A percentile compares a stretch with the other conserved stretches of the same genome.
phyloP scores from a whole-genome alignment of 176 grass and related monocot species.

The sorghum (Sorghum bicolor) region DNA sequence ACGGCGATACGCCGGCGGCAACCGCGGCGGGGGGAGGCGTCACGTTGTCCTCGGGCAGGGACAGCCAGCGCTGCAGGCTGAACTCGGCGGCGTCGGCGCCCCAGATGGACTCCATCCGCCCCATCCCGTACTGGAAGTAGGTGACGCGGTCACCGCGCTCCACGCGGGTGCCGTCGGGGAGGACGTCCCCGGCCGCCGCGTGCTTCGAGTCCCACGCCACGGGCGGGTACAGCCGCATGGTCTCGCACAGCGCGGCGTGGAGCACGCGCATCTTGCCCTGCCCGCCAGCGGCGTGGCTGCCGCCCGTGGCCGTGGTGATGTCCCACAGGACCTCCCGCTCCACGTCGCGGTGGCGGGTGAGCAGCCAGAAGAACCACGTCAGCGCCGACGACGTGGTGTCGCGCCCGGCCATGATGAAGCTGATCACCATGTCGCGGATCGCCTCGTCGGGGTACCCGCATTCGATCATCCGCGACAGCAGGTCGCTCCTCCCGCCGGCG shows the following conservation, averaged over 20 bases:
- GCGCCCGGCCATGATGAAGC: conserved; percentile 84
- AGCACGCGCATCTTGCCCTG: conserved; percentile 55
- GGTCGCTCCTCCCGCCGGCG: conserved; percentile 34
- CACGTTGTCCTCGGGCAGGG: neutral
- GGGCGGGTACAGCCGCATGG: conserved; percentile 87
- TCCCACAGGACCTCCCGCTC: conserved; percentile 51
- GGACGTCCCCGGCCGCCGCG: conserved; percentile 57
- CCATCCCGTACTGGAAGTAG: conserved; percentile 97
- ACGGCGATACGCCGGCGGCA: conserved; percentile 50
- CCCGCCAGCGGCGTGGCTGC: neutral
- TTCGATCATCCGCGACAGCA: conserved; percentile 76
- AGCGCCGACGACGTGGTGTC: conserved; percentile 89
- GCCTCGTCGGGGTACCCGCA: conserved; percentile 65
- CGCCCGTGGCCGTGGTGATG: neutral
- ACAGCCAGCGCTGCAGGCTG: conserved; percentile 58
- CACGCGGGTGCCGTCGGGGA: conserved; percentile 76
- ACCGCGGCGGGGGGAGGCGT: neutral
- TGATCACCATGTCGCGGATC: conserved; percentile 92
- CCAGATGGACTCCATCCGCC: conserved; percentile 79
- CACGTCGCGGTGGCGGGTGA: conserved; percentile 53
- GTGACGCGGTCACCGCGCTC: conserved; percentile 66
- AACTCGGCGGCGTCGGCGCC: conserved; percentile 57
- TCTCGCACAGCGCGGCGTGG: conserved; percentile 85
- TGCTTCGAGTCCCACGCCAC: conserved; percentile 91
- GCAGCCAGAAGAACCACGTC: conserved; percentile 94